These are phyloP conservation scores for Strobilomyces dryophilus DNA, from an alignment of 768 basidiomycete species.

Conservation along the genomic window DNA sequence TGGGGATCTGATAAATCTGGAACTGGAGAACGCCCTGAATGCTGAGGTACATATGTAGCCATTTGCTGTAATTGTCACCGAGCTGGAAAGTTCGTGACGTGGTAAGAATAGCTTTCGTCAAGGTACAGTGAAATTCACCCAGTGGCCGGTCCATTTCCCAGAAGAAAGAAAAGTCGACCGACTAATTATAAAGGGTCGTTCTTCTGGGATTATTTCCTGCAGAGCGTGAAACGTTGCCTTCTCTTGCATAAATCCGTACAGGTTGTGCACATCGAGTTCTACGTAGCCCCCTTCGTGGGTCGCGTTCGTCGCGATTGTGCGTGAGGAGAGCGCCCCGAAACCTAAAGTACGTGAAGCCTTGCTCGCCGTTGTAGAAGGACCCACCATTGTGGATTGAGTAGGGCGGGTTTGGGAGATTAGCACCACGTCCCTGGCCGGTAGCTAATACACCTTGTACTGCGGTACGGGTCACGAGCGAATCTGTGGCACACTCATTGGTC, in stretches of 20 bases:
- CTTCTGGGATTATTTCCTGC: conserved; percentile 46
- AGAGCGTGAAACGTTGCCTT: conserved; percentile 58
- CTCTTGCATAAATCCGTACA: conserved; percentile 69
- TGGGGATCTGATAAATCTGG: conserved; percentile 76
- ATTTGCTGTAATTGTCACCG: conserved; percentile 70
- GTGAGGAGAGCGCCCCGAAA: conserved; percentile 44
- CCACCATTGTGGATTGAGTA: conserved; percentile 69
- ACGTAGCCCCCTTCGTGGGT: conserved; percentile 57
- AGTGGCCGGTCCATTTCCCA: conserved; percentile 67
- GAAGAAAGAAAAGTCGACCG: conserved; percentile 63
- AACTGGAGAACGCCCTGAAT: conserved; percentile 79
- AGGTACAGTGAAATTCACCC: conserved; percentile 36
- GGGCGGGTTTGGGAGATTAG: conserved; percentile 53
- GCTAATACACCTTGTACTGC: conserved; percentile 39
- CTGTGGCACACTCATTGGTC: conserved; percentile 39
- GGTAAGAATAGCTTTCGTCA: not conserved
- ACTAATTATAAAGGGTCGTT: conserved; percentile 65
- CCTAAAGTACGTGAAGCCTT: conserved; percentile 32
- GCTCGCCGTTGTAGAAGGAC: conserved; percentile 1
- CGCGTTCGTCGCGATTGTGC: conserved; percentile 64
- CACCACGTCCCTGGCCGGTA: conserved; percentile 39
- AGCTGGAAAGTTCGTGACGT: conserved; percentile 42
- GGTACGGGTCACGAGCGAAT: conserved; percentile 11
- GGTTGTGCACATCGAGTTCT: conserved; percentile 64
- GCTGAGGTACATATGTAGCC: conserved; percentile 63